A percentile compares a stretch with the other conserved stretches of the same genome.
Evolutionary conservation across 2,329 filamentous ascomycete species (phyloP).

Genomic region (Aureobasidium zeae): DNA sequence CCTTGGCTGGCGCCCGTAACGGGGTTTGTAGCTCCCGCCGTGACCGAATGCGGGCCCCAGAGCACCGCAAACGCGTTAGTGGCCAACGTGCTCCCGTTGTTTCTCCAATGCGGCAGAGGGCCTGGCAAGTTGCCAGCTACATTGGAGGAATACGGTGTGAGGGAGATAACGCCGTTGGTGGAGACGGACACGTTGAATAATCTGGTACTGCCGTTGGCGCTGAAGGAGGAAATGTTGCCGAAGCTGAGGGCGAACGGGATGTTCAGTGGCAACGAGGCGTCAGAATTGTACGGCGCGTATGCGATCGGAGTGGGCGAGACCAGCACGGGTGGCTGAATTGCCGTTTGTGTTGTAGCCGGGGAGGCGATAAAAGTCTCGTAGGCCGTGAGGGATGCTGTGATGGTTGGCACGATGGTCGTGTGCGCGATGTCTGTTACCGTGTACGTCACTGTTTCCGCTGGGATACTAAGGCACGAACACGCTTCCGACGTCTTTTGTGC

Average conservation of each 20-base stretch:
- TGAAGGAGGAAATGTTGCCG: background rate
- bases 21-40: background rate
- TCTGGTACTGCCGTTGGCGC: background rate
- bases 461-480: background rate
- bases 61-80: background rate
- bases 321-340: background rate
- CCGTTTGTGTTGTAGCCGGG: too few relatives aligned
- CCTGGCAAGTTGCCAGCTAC: too few relatives aligned
- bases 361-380: conserved; percentile 3
- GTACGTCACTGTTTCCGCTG: background rate
- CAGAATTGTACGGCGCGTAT: background rate
- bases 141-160: too few relatives aligned
- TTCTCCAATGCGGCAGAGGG: too few relatives aligned
- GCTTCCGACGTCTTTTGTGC: background rate
- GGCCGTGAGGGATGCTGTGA: background rate
- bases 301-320: background rate
- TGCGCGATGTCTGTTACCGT: background rate
- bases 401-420: background rate
- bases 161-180: background rate
- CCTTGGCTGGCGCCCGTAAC: background rate
- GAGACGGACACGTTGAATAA: background rate
- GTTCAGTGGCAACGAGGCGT: background rate
- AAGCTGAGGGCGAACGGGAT: background rate
- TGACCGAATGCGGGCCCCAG: background rate
- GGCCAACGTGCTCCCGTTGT: background rate